These are phyloP conservation scores for Ormosia semicastrata DNA, from an alignment of 306 rosid genomes.

Conservation along the genomic window DNA sequence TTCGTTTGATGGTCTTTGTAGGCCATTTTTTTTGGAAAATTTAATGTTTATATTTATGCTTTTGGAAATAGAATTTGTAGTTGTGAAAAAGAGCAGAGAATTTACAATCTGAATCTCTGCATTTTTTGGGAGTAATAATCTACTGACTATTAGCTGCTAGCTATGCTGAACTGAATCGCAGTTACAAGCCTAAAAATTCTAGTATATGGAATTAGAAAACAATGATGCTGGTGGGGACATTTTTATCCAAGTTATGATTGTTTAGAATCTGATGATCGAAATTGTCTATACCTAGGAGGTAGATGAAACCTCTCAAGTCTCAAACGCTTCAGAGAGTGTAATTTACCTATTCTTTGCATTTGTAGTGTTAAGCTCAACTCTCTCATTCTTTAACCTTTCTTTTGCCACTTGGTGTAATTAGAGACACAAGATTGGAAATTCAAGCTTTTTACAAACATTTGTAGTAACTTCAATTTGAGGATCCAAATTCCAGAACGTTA, in stretches of 20 bases:
- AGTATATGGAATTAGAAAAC: background rate
- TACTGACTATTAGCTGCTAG: background rate
- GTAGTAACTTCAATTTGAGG: background rate
- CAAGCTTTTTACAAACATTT: background rate
- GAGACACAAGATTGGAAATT: background rate
- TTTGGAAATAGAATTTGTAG: background rate
- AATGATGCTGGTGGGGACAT: background rate
- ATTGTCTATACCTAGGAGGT: background rate
- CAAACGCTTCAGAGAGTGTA: background rate
- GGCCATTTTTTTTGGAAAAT: background rate
- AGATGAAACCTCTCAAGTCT: background rate
- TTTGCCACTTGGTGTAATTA: background rate
- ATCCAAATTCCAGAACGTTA: background rate
- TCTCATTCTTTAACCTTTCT: background rate
- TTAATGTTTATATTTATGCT: background rate
- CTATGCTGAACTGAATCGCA: background rate
- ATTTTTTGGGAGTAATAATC: background rate
- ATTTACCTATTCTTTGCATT: background rate
- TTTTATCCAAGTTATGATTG: background rate
- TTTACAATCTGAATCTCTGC: background rate
- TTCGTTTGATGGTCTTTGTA: background rate
- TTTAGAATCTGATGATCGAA: background rate
- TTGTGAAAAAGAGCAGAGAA: background rate
- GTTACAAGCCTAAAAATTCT: background rate
- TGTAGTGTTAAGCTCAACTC: background rate